Evolutionary conservation across 108 stramenopile species (phyloP).

Genomic region (Nannochloropsis salina): DNA sequence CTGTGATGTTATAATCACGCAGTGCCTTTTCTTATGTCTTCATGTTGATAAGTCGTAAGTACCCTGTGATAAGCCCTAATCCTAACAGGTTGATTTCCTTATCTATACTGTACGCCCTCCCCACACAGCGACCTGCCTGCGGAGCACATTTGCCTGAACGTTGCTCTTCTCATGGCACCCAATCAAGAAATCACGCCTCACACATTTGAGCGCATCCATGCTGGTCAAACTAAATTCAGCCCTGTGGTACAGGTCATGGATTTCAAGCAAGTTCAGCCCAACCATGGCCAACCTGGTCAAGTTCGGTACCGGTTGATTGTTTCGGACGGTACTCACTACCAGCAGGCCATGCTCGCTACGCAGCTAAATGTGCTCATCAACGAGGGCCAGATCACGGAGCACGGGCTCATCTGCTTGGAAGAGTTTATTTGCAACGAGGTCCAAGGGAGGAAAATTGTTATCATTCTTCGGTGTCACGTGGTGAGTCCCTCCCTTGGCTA

Average conservation of each 20-base stretch:
- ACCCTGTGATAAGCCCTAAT: no score
- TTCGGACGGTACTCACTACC: conserved; percentile 68
- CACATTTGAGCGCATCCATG: not conserved
- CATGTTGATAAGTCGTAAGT: no score
- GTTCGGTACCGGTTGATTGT: conserved; percentile 60
- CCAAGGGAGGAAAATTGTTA: conserved; percentile 64
- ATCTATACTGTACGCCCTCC: not conserved
- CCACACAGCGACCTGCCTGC: not conserved
- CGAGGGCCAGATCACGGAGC: conserved; percentile 49
- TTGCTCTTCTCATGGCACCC: not conserved
- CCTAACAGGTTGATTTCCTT: not conserved
- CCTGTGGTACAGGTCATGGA: conserved; percentile 44
- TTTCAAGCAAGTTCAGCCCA: conserved; percentile 43
- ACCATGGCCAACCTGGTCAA: not conserved
- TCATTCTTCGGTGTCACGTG: conserved; percentile 59
- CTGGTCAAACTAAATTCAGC: not conserved
- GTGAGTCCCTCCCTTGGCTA: conserved; percentile 30
- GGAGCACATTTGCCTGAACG: not conserved
- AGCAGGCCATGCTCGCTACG: conserved; percentile 82
- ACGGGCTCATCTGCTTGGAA: conserved; percentile 57
- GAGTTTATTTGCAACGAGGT: conserved; percentile 73
- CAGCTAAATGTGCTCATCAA: conserved; percentile 69
- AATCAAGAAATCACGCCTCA: not conserved
- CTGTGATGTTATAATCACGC: no score
- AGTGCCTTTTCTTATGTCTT: no score